Evolutionary conservation across 2,329 filamentous ascomycete species (phyloP), one percentile per base, ranked within the genome.

Genomic region (Pestalotiopsis sp.): DNA sequence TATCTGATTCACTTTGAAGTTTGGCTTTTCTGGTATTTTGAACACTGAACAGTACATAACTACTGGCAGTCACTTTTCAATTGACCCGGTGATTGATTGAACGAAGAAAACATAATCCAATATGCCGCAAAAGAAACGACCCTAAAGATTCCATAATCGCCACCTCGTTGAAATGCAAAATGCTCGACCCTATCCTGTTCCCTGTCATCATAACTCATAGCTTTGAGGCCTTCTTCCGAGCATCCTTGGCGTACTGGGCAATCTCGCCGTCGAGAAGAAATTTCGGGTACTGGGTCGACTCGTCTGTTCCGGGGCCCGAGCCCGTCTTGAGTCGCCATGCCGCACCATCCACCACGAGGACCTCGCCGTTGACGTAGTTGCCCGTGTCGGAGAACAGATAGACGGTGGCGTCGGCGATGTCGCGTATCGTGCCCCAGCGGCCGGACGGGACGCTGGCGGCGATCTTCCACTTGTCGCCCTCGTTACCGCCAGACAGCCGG

Each of bases 331-430:
- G 77, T 70, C 87, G 83, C 88, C 88, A 90, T 1, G 85, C 82
- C 0, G 82, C 87, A 38, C 89, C 90, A 73, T 92, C 89, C 73
- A 93, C 93, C 40, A 97, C 92, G 45, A 98, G 81, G 3, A 90
- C 88, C 73, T 94, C 91, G 1, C 94, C 96, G 73, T 93, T 97
- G 61, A 98, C 90, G 79, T 93, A 97, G 78, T 91, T 94, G 0
- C 91, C 95, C 0, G 93, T 90, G 60, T 97, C 93, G 60, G 92
- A 93, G 77, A 98, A 96, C 67, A 98, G 80, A 75, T 91, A 99
- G 0, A 98, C 89, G 0, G 95, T 98, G 1, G 95, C 93, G 80
- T 99, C 95, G 0, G 94, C 92, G 75, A 99, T 94, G 77, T 99
- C 95, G 72, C 92, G 92, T 31, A 97, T 89, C 0, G 88, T 88